Base-by-base conservation (phyloP, 75 land plant genomes). In the Picea glauca region DNA sequence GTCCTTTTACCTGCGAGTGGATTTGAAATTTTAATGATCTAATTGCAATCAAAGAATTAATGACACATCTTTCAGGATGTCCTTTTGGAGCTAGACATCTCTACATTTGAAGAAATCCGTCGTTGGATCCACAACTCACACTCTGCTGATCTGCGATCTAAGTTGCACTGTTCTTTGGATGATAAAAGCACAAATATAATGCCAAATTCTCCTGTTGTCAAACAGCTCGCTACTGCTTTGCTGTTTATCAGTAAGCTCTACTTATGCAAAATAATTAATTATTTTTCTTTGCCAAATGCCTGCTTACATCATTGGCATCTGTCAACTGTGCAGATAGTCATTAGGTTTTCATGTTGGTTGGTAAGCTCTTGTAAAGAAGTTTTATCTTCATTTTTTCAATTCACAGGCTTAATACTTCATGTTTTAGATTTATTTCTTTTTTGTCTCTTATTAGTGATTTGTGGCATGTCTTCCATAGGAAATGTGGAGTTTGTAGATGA, bases 401-500 rank as follows among this genome's bases (percentile, higher is more conserved):
- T 18, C 2, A 68, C 9, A 7, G 72, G 6, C 50, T 18, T 18
- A 40, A 38, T 40, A 68, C 72, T 68, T 38, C 23, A 8, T 56
- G 76, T 62, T 62, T 1, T 8, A n/a, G 63, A 62, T 62, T 18
- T 4, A 20, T 62, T 21, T 62, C 7, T 62, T 62, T 60, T 62
- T 4, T 62, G 20, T 20, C 7, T 62, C 20, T 21, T 62, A 4
- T 62, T 18, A 20, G 43, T 80, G 13, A 18, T 82, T 77, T 76
- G 13, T 4, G 33, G 4, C 43, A 9, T 46, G 58, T 81, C 33
- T 79, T 75, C 13, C 65, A 70, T 88, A 95, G 95, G 93, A 78
- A 91, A 91, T 77, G 81, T 89, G 74, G 96, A 93, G 81, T 90
- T 91, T 65, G 93, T 93, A 75, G 98, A 95, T 85, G 90, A 90